phyloP scores from a whole-genome alignment of 208 protist species.

The Pavlovales sp. region DNA sequence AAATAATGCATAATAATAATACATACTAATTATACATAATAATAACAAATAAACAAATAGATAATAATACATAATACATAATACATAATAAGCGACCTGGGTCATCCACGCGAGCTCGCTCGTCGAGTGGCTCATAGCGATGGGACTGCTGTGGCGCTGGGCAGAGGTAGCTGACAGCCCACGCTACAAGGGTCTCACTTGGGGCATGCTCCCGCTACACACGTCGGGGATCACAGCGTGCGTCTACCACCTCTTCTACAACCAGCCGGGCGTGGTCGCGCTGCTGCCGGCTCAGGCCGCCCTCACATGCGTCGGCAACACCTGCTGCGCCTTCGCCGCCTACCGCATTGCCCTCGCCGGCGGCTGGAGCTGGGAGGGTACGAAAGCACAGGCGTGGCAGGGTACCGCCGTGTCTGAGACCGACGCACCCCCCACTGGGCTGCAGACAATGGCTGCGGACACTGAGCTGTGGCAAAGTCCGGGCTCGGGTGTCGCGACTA shows the following conservation, averaged over 20 bases:
- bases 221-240: not conserved
- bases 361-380: not conserved
- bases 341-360: not conserved
- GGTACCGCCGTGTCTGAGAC: no score
- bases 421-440: no score
- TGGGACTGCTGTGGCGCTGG: not conserved
- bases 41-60: not conserved
- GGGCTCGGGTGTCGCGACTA: no score
- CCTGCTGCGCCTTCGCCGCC: not conserved
- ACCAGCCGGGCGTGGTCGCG: not conserved
- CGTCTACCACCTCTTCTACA: conserved; percentile 35
- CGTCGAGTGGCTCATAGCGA: conserved; percentile 16
- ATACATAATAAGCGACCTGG: no score
- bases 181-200: not conserved
- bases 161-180: not conserved
- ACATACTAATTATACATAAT: not conserved
- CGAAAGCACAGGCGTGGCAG: no score
- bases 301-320: conserved; percentile 19
- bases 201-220: conserved; percentile 3
- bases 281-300: not conserved
- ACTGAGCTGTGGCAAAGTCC: no score
- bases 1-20: not conserved
- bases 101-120: not conserved
- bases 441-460: no score
- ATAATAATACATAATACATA: no score